Evolutionary conservation across 169 alveolate species (phyloP).

Genomic region (Plasmodium cynomolgi): DNA sequence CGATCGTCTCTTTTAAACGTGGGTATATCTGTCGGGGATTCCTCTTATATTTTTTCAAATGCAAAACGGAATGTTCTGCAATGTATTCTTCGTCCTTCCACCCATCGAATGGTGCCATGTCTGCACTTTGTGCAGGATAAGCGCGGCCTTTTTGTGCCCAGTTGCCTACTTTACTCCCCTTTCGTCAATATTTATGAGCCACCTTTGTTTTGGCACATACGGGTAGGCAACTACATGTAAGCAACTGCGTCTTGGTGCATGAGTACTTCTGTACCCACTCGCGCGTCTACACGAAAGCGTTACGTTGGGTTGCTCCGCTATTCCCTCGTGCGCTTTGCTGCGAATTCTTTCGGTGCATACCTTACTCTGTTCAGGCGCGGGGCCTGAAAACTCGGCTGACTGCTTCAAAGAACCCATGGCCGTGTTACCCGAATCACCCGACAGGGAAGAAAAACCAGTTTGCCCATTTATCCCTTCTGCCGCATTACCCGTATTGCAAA

Average conservation of each 20-base stretch:
- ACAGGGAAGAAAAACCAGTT: neutral
- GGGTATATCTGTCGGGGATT: neutral
- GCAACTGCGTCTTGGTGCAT: neutral
- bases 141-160: neutral
- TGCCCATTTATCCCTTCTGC: neutral
- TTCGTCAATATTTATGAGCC: neutral
- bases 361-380: neutral
- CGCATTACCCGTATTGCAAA: constrained; percentile 7
- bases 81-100: neutral
- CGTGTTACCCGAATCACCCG: neutral
- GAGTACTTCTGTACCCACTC: neutral
- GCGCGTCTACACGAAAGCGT: neutral
- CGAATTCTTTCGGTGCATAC: neutral
- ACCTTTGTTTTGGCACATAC: neutral
- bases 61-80: neutral
- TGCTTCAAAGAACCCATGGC: neutral
- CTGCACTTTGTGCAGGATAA: neutral
- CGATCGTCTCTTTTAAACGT: neutral
- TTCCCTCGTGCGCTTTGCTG: neutral
- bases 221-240: neutral
- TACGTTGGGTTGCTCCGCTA: neutral
- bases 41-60: neutral
- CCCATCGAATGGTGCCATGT: neutral
- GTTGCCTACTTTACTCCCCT: neutral
- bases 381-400: neutral